Conservation (phyloP, 78 protist genomes). For the Thecamonas trahens region DNA sequence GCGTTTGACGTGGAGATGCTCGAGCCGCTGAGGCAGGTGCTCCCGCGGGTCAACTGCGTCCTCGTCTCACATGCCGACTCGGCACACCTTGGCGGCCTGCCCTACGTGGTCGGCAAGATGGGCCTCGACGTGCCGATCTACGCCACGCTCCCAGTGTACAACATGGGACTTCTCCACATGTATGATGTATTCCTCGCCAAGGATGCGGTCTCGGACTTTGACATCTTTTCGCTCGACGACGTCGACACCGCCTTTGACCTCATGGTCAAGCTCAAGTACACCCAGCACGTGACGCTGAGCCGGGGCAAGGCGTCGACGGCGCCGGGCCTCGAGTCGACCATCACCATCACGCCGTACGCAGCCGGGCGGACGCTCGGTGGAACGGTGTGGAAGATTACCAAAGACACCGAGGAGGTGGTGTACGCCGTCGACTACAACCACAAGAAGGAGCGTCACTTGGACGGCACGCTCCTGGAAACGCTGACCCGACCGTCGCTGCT, state of each 20-base stretch:
- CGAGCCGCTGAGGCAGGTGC: constrained; percentile 23
- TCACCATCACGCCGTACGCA: constrained; percentile 23
- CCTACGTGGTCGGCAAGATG: constrained; percentile 48
- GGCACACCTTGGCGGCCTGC: constrained; percentile 82
- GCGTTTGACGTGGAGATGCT: constrained; percentile 36
- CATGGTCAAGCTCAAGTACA: constrained; percentile 4
- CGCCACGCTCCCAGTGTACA: constrained; percentile 75
- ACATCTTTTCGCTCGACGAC: constrained; percentile 29
- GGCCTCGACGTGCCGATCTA: constrained; percentile 67
- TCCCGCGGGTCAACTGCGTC: constrained; percentile 52
- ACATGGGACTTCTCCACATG: constrained; percentile 82
- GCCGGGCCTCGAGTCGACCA: neutral
- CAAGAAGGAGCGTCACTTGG: constrained; percentile 65
- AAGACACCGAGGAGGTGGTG: constrained; percentile 74
- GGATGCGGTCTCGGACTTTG: neutral
- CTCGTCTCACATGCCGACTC: constrained; percentile 81
- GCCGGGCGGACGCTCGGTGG: constrained; percentile 84
- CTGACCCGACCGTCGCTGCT: constrained; percentile 63
- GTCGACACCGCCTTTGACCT: constrained; percentile 23
- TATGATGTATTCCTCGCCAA: constrained; percentile 53
- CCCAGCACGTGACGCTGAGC: constrained; percentile 7
- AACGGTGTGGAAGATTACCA: constrained; percentile 79
- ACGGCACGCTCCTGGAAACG: constrained; percentile 34
- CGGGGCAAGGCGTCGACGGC: neutral
- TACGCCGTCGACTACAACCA: constrained; percentile 85